phyloP scores from a whole-genome alignment of 352 stramenopile genomes.

The Pythium folliculosum region DNA sequence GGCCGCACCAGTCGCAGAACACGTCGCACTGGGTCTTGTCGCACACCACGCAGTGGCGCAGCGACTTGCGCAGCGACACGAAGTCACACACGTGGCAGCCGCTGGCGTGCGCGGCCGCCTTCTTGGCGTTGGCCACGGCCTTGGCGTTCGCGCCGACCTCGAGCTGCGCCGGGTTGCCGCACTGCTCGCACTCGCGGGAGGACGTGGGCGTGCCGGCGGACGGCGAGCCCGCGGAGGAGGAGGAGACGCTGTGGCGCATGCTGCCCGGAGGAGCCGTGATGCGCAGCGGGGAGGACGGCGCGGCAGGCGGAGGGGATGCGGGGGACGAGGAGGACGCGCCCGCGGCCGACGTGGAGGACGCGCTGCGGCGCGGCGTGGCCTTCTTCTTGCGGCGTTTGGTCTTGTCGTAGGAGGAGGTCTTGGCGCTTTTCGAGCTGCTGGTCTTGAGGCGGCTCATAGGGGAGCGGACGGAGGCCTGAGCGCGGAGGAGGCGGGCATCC shows the following conservation, averaged over 20 bases:
- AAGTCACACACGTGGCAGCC: slow-evolving; percentile 86
- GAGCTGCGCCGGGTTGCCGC: slow-evolving; percentile 37
- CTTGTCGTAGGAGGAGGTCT: slow-evolving; percentile 23
- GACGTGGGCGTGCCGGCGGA: slow-evolving; percentile 36
- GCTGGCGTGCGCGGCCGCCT: slow-evolving; percentile 31
- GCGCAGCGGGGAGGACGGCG: slow-evolving; percentile 25
- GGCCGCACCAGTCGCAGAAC: slow-evolving; percentile 87
- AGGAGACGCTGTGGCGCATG: slow-evolving; percentile 25
- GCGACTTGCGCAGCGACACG: slow-evolving; percentile 65
- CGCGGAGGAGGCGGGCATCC: slow-evolving; percentile 13
- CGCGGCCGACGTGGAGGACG: slow-evolving; percentile 9
- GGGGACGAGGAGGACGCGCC: slow-evolving; percentile 17
- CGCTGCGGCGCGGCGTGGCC: slow-evolving; percentile 15
- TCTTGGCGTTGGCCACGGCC: slow-evolving; percentile 52
- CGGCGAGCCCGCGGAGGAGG: slow-evolving; percentile 28
- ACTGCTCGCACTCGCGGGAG: slow-evolving; percentile 58
- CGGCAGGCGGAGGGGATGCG: slow-evolving; percentile 25
- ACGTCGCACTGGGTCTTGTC: slow-evolving; percentile 60
- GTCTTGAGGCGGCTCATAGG: slow-evolving; percentile 35
- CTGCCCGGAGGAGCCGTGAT: slow-evolving; percentile 14
- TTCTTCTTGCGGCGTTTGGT: slow-evolving; percentile 37
- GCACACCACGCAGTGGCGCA: slow-evolving; percentile 71
- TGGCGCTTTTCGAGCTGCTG: slow-evolving; percentile 26
- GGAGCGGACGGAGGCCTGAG: not conserved
- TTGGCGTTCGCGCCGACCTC: slow-evolving; percentile 42